Evolutionary conservation across 139 green algal species (phyloP), one percentile per base, ranked within the genome.

Genomic region (Pseudopediastrum boryanum): DNA sequence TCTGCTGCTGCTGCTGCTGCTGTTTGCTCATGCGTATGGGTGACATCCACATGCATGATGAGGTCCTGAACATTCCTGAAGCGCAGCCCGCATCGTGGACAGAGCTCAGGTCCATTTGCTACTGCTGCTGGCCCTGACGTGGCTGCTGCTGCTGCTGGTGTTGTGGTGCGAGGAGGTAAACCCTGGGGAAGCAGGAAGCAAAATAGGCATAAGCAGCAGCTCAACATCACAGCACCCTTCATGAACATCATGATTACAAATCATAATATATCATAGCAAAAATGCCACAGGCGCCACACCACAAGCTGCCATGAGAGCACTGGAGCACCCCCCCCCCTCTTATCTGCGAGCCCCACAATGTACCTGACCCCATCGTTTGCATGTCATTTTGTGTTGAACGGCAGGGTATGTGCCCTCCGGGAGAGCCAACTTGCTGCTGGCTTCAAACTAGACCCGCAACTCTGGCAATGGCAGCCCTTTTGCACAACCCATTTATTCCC

Each of bases 61-160:
- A 92, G 78, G 61, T 81, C 62, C 67, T 80, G 63, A 66, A 91
- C 75, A 3, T 59, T 83, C 12, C 48, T 63, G 35, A 91, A 89
- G 27, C 52, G 35, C 0, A 56, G 77, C 19, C 82, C 80, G 46
- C 87, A 91, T 61, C 85, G 75, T 29, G 79, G 87, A 79, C 87
- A 92, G 3, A 56, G 12, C 80, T 92, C 87, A 0, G 61, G 61
- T 1, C 46, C 29, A n/a, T n/a, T n/a, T n/a, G n/a, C n/a, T n/a
- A n/a, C n/a, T n/a, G n/a, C n/a, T n/a, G n/a, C n/a, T n/a, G n/a
- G 51, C 58, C 58, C 38, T 71, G 46, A 44, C 61, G 54, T 41
- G 68, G 50, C 52, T 82, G 75, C 51, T 35, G 77, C n/a, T 71
- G 76, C 50, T 75, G 66, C 27, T 67, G 58, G 51, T 50, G 27